Evolutionary conservation across 73 alveolate species (phyloP).

Genomic region (Breviolum minutum): DNA sequence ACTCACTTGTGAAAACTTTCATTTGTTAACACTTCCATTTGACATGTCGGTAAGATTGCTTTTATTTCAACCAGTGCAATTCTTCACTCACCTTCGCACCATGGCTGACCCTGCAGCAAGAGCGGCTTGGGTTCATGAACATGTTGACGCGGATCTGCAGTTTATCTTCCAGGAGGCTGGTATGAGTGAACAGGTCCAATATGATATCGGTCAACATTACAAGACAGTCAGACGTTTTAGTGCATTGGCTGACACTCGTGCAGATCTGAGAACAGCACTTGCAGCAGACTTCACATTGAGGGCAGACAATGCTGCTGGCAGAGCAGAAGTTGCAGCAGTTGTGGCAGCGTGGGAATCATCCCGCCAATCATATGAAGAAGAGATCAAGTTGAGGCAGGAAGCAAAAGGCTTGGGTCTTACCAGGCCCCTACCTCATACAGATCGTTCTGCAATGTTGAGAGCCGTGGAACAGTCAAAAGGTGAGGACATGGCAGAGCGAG

Average conservation of each 20-base stretch:
- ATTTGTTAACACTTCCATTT: no score
- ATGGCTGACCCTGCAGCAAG: neutral
- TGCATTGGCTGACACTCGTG: neutral
- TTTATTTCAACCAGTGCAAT: no score
- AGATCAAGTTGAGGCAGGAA: neutral
- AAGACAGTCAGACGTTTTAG: neutral
- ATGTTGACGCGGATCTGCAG: neutral
- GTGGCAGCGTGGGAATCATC: neutral
- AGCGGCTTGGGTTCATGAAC: neutral
- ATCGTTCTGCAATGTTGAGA: no score
- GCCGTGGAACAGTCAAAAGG: no score
- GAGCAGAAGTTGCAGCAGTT: neutral
- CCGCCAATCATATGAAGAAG: neutral
- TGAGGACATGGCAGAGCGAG: no score
- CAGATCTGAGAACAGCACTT: neutral
- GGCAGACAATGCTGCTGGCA: neutral
- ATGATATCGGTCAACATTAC: neutral
- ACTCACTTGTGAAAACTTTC: no score
- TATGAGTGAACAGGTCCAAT: neutral
- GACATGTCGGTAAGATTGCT: no score
- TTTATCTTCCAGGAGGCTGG: neutral
- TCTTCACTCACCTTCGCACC: no score
- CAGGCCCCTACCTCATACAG: neutral
- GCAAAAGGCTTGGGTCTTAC: neutral
- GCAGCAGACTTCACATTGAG: no score